Conservation (phyloP, 2,329 filamentous ascomycete species). For the Fusarium ambrosium region DNA sequence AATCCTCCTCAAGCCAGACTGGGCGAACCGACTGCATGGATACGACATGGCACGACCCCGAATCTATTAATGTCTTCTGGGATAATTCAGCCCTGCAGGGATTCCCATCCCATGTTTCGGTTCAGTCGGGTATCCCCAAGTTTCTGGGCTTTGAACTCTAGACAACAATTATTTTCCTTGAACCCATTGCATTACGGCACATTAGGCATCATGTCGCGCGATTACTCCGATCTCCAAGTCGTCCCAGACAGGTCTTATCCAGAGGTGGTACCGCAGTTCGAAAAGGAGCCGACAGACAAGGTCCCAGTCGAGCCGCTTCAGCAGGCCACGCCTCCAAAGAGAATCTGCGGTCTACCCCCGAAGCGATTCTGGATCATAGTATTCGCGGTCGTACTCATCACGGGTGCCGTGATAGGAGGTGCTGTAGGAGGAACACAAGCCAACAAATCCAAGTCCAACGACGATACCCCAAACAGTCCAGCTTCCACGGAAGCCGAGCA, state of each 20-base stretch:
- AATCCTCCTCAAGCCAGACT: not conserved
- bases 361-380: not conserved
- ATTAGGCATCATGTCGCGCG: not conserved
- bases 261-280: not conserved
- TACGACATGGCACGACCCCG: not conserved
- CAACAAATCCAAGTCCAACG: not conserved
- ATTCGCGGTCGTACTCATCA: not conserved
- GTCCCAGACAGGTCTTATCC: not conserved
- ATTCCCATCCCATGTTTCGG: not conserved
- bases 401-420: not conserved
- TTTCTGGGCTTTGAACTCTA: not conserved
- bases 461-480: not conserved
- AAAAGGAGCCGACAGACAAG: not conserved
- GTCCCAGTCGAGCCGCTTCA: not conserved
- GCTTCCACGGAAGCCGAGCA: not conserved
- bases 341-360: not conserved
- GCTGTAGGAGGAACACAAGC: not conserved
- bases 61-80: not conserved
- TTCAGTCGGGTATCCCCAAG: not conserved
- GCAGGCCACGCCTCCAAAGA: not conserved
- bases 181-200: not conserved
- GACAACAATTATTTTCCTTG: not conserved
- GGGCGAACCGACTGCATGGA: not conserved
- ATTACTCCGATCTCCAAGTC: not conserved
- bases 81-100: not conserved